These are phyloP conservation scores for Backusella luteola DNA, from an alignment of 192 early-diverging fungal species.

Conservation along the genomic window DNA sequence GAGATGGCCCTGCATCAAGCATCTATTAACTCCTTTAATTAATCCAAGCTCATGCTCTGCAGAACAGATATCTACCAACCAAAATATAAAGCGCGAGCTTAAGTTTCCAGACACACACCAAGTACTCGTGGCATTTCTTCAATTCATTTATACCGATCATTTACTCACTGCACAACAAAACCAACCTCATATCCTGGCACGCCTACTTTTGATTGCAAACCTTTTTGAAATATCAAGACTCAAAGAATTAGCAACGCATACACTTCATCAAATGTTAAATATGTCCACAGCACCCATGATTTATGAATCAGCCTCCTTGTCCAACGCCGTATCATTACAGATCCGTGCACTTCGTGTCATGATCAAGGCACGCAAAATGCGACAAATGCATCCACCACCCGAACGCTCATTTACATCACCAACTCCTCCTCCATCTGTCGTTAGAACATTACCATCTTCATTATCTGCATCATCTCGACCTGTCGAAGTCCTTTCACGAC, in stretches of 20 bases:
- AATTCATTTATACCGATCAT: slow-evolving; percentile 67
- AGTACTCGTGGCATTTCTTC: slow-evolving; percentile 61
- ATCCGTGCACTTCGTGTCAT: slow-evolving; percentile 52
- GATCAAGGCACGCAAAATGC: slow-evolving; percentile 54
- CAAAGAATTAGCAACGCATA: slow-evolving; percentile 51
- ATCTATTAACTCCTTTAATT: background rate
- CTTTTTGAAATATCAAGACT: slow-evolving; percentile 59
- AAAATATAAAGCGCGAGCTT: slow-evolving; percentile 13
- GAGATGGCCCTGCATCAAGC: slow-evolving; percentile 43
- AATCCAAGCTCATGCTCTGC: background rate
- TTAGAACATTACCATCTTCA: background rate
- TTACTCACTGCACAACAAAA: slow-evolving; percentile 62
- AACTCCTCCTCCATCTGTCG: background rate
- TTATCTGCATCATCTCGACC: background rate
- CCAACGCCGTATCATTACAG: slow-evolving; percentile 62
- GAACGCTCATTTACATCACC: background rate
- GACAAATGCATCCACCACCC: slow-evolving; percentile 12
- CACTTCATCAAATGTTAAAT: slow-evolving; percentile 60
- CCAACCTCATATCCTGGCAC: slow-evolving; percentile 60
- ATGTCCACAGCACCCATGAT: slow-evolving; percentile 62
- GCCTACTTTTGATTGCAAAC: slow-evolving; percentile 59
- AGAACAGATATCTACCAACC: slow-evolving; percentile 6
- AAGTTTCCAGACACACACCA: slow-evolving; percentile 45
- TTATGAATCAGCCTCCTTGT: slow-evolving; percentile 64
- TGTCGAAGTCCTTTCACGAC: background rate